These are phyloP conservation scores for Tolypocladium inflatum DNA, from an alignment of 2,329 filamentous ascomycete genomes.

Conservation along the genomic window DNA sequence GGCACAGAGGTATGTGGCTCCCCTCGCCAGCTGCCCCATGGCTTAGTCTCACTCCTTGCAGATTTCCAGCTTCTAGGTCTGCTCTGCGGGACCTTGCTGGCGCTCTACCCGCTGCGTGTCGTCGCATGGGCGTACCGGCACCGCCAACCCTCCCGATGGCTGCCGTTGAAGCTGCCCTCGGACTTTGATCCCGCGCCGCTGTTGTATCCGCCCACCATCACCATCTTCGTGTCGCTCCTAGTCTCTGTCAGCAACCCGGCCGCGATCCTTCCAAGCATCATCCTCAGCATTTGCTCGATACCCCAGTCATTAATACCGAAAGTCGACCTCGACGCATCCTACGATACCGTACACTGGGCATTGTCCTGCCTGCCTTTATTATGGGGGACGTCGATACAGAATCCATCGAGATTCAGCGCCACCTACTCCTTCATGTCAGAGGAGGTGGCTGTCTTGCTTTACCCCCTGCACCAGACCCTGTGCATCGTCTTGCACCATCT, in stretches of 20 bases:
- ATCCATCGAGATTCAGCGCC: constrained; percentile 17
- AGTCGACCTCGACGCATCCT: constrained; percentile 42
- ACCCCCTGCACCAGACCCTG: constrained; percentile 74
- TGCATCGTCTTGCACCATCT: constrained; percentile 67
- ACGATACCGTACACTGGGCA: constrained; percentile 68
- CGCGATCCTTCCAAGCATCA: constrained; percentile 65
- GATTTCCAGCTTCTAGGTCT: constrained; percentile 31
- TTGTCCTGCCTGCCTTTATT: constrained; percentile 60
- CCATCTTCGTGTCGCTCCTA: constrained; percentile 67
- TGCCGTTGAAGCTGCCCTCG: constrained; percentile 50
- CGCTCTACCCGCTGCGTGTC: constrained; percentile 53
- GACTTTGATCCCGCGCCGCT: constrained; percentile 87
- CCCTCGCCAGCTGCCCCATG: not conserved
- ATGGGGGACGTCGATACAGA: constrained; percentile 13
- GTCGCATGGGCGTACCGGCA: constrained; percentile 35
- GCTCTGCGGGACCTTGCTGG: constrained; percentile 29
- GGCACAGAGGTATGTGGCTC: constrained; percentile 36
- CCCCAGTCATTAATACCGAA: constrained; percentile 65
- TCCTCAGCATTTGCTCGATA: constrained; percentile 70
- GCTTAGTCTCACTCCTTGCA: constrained; percentile 12
- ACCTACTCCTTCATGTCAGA: constrained; percentile 37
- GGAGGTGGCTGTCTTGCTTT: constrained; percentile 58
- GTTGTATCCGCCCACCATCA: constrained; percentile 73
- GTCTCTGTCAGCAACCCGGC: constrained; percentile 53
- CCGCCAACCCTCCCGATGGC: constrained; percentile 23